A percentile compares a stretch with the other conserved stretches of the same genome.
These are phyloP conservation scores for Fusarium sterilihyphosum DNA, from an alignment of 2,329 filamentous ascomycete genomes.

Conservation along the genomic window DNA sequence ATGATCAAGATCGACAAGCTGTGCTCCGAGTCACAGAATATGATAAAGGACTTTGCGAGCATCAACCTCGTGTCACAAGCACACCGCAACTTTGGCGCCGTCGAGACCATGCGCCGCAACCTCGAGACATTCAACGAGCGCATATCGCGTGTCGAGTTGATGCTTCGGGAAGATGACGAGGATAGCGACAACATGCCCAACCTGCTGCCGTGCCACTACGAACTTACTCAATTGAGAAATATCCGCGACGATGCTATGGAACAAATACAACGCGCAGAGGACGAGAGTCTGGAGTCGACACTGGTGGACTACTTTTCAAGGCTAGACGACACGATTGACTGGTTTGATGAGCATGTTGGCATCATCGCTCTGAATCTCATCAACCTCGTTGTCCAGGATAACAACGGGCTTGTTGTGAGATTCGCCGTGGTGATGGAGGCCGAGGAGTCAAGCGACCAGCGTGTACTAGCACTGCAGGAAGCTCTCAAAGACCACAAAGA, in stretches of 20 bases:
- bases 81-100: slow-evolving; percentile 94
- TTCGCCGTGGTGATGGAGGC: slow-evolving; percentile 93
- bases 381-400: slow-evolving; percentile 84
- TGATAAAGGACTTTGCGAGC: slow-evolving; percentile 95
- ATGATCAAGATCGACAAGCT: slow-evolving; percentile 99
- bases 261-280: slow-evolving; percentile 84
- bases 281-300: slow-evolving; percentile 79
- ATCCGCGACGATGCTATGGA: slow-evolving; percentile 97
- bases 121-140: slow-evolving; percentile 87
- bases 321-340: slow-evolving; percentile 87
- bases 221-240: slow-evolving; percentile 89
- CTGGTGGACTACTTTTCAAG: slow-evolving; percentile 89
- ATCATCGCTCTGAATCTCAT: slow-evolving; percentile 91
- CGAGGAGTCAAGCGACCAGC: slow-evolving; percentile 95
- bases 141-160: slow-evolving; percentile 76
- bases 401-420: slow-evolving; percentile 88
- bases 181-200: slow-evolving; percentile 93
- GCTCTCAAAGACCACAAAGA: slow-evolving; percentile 96
- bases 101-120: slow-evolving; percentile 91
- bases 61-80: slow-evolving; percentile 94
- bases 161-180: slow-evolving; percentile 84
- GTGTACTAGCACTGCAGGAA: slow-evolving; percentile 90
- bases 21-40: slow-evolving; percentile 95
- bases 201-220: slow-evolving; percentile 87
- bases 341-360: slow-evolving; percentile 96